Evolutionary conservation across 768 basidiomycete species (phyloP).

Genomic region (Sarcomyxa edulis): DNA sequence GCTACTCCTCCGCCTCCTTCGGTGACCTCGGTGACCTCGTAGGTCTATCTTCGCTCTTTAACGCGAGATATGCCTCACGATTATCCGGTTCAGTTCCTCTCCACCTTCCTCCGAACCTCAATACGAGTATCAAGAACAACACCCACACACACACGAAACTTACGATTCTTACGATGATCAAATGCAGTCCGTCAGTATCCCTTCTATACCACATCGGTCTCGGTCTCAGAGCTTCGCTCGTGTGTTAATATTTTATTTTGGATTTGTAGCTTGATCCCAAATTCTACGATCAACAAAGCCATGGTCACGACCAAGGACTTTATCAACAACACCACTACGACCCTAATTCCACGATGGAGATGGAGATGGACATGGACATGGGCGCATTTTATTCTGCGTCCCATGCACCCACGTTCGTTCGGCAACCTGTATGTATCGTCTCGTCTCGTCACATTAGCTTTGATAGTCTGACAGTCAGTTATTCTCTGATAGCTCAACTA

Average conservation of each 20-base stretch:
- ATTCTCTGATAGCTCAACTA: slow-evolving; percentile 81
- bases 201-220: too few species aligned
- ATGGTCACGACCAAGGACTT: too few species aligned
- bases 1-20: slow-evolving; percentile 21
- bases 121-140: slow-evolving; percentile 13
- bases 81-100: slow-evolving; percentile 12
- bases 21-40: slow-evolving; percentile 14
- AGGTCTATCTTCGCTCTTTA: slow-evolving; percentile 6
- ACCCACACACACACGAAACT: slow-evolving; percentile 14
- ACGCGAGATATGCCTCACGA: neutral
- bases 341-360: too few species aligned
- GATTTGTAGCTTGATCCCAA: slow-evolving; percentile 26
- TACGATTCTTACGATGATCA: slow-evolving; percentile 22
- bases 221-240: slow-evolving; percentile 8
- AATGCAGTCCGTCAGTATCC: slow-evolving; percentile 5
- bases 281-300: slow-evolving; percentile 19
- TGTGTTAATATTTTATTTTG: too few species aligned
- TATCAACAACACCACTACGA: slow-evolving; percentile 28
- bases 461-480: slow-evolving; percentile 1
- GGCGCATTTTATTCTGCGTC: slow-evolving; percentile 35
- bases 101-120: slow-evolving; percentile 7
- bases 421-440: slow-evolving; percentile 61
- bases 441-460: neutral
- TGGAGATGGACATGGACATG: slow-evolving; percentile 12
- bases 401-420: slow-evolving; percentile 42